These are phyloP conservation scores for Nemophila menziesii DNA, from an alignment of 257 asterid genomes.

Conservation along the genomic window DNA sequence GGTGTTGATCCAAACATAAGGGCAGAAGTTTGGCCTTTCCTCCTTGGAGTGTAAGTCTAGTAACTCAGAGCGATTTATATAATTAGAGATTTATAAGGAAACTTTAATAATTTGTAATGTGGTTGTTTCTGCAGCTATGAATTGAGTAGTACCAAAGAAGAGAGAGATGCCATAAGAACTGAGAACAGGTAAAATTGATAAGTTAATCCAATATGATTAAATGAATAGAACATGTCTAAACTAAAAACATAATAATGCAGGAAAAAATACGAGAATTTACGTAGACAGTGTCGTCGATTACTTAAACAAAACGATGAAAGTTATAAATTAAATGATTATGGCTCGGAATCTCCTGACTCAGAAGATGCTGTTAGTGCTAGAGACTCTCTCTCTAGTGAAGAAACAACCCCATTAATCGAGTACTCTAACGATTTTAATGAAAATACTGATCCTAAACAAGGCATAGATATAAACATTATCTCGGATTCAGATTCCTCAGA, in stretches of 20 bases:
- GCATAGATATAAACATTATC: conserved; percentile 26
- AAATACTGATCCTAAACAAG: conserved; percentile 30
- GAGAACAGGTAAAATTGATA: conserved; percentile 43
- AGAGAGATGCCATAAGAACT: conserved; percentile 50
- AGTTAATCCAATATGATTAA: neutral
- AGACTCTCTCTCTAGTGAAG: conserved; percentile 83
- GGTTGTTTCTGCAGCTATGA: conserved; percentile 54
- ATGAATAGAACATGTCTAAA: neutral
- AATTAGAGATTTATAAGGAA: neutral
- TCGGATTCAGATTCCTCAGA: conserved; percentile 53
- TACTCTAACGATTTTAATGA: conserved; percentile 28
- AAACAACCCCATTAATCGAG: conserved; percentile 28
- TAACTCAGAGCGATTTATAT: neutral
- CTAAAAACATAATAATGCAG: conserved; percentile 31
- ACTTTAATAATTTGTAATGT: neutral
- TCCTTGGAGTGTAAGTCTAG: conserved; percentile 80
- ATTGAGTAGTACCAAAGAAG: conserved; percentile 60
- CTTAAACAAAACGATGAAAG: conserved; percentile 30
- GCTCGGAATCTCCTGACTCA: conserved; percentile 47
- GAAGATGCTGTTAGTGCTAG: conserved; percentile 69
- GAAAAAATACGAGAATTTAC: conserved; percentile 65
- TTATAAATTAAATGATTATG: conserved; percentile 30
- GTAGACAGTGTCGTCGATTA: conserved; percentile 50
- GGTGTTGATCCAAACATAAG: conserved; percentile 87
- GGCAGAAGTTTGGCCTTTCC: conserved; percentile 95